Evolutionary conservation across 2,329 filamentous ascomycete genomes (phyloP).

Genomic region (Colletotrichum australisinense): DNA sequence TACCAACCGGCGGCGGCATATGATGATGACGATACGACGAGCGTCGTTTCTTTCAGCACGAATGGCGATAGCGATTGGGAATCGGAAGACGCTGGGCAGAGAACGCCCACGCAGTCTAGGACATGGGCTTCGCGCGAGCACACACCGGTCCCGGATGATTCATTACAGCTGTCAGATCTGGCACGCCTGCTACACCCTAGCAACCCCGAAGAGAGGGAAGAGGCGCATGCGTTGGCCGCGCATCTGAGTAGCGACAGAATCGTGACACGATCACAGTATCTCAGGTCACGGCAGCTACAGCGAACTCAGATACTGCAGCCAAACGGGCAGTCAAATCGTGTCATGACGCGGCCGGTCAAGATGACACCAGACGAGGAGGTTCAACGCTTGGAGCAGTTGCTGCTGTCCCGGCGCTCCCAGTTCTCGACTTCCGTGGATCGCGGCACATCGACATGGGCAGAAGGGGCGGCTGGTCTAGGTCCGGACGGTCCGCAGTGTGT

Average conservation of each 20-base stretch:
- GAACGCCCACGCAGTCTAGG: constrained; percentile 77
- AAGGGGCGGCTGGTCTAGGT: constrained; percentile 79
- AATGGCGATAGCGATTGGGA: constrained; percentile 59
- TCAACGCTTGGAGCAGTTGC: constrained; percentile 69
- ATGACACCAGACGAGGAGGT: constrained; percentile 69
- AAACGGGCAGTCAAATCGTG: constrained; percentile 47
- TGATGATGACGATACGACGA: constrained; percentile 80
- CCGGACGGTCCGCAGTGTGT: constrained; percentile 85
- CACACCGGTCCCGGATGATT: constrained; percentile 70
- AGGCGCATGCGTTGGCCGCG: constrained; percentile 83
- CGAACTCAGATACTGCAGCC: constrained; percentile 75
- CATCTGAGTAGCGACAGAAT: constrained; percentile 79
- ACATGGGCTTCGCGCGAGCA: constrained; percentile 58
- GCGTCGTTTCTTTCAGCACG: constrained; percentile 73
- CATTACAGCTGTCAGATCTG: constrained; percentile 75
- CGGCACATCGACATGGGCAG: constrained; percentile 66
- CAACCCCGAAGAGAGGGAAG: constrained; percentile 80
- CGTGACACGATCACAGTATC: constrained; percentile 85
- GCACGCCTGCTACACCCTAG: constrained; percentile 85
- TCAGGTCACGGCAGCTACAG: constrained; percentile 74
- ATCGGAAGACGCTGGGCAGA: constrained; percentile 61
- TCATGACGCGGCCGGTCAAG: constrained; percentile 48
- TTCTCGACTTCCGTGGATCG: not conserved
- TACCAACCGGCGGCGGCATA: constrained; percentile 70
- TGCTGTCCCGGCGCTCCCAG: constrained; percentile 61